These are phyloP conservation scores for Colletotrichum paranaense DNA, from an alignment of 2,329 filamentous ascomycete genomes.

Conservation along the genomic window DNA sequence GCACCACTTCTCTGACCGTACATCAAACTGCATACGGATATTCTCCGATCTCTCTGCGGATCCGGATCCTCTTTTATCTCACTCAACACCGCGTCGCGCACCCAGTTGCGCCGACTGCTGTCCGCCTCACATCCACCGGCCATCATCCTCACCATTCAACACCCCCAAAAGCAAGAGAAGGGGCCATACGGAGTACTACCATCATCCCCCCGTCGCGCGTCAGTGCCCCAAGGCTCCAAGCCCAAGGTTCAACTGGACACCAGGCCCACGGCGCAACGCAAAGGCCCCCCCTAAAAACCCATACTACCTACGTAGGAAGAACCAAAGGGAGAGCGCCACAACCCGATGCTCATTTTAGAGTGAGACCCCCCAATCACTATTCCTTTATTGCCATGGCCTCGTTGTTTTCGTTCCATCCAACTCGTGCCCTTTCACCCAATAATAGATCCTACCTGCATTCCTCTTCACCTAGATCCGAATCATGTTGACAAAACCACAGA, in stretches of 20 bases:
- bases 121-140: not conserved
- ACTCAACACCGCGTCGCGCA: not conserved
- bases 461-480: not conserved
- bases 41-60: constrained; percentile 18
- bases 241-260: not conserved
- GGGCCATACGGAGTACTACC: no score
- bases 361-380: constrained; percentile 36
- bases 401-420: not conserved
- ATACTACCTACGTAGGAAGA: not conserved
- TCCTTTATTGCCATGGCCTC: constrained; percentile 6
- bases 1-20: not conserved
- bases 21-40: constrained; percentile 16
- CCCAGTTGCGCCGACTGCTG: constrained; percentile 1
- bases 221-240: not conserved
- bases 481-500: constrained; percentile 18
- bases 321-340: constrained; percentile 29
- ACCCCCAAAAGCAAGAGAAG: not conserved
- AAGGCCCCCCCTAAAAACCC: not conserved
- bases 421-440: not conserved
- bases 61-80: constrained; percentile 22
- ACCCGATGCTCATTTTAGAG: constrained; percentile 43
- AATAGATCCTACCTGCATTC: not conserved
- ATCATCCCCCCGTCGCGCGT: not conserved
- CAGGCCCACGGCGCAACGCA: not conserved
- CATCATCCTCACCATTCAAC: constrained; percentile 1